phyloP scores from a whole-genome alignment of 2,329 filamentous ascomycete species.

The Fusarium compactum region DNA sequence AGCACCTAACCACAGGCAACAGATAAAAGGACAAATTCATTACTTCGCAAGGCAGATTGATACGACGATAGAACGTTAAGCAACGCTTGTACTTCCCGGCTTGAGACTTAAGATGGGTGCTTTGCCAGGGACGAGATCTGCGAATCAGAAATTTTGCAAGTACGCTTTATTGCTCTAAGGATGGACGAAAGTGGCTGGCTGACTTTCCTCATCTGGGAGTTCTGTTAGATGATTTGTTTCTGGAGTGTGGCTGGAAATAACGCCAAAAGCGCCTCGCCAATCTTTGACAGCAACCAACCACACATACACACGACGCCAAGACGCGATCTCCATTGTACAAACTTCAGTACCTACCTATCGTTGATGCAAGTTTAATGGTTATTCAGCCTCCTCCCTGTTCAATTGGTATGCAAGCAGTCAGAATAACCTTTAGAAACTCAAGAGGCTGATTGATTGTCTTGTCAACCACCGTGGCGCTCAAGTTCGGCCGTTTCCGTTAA shows the following conservation, averaged over 20 bases:
- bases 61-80: no score
- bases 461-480: slow-evolving; percentile 10
- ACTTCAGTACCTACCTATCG: background rate
- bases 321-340: background rate
- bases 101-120: no score
- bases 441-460: slow-evolving; percentile 2
- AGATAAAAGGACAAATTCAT: no score
- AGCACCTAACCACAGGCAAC: no score
- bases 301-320: background rate
- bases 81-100: no score
- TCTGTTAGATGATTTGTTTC: background rate
- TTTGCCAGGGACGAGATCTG: no score
- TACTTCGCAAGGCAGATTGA: no score
- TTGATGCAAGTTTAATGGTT: background rate
- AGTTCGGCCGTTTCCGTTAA: background rate
- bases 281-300: background rate
- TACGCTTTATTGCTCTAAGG: background rate
- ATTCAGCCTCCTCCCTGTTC: background rate
- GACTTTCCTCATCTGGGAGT: background rate
- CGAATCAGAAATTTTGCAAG: no score
- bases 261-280: background rate
- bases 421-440: background rate
- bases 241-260: background rate
- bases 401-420: slow-evolving; percentile 1
- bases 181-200: background rate